phyloP scores from a whole-genome alignment of 352 stramenopile genomes.

The Aphanomyces stellatus region DNA sequence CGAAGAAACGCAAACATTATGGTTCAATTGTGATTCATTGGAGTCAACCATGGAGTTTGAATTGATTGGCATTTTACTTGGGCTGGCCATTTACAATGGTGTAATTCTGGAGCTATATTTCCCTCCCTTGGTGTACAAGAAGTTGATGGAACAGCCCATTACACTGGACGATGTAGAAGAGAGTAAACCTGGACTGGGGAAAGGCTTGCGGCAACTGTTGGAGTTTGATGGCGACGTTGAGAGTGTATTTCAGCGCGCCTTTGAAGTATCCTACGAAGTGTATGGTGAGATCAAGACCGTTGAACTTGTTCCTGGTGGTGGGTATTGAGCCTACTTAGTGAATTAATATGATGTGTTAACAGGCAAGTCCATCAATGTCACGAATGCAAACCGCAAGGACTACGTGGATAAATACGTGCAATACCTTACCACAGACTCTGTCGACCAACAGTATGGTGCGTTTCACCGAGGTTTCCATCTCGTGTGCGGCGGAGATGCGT shows the following conservation, averaged over 20 bases:
- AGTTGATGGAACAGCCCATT: constrained; percentile 48
- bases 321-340: background rate
- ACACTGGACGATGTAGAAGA: constrained; percentile 50
- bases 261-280: constrained; percentile 75
- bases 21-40: constrained; percentile 78
- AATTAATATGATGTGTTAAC: background rate
- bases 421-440: constrained; percentile 52
- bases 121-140: constrained; percentile 76
- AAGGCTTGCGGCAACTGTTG: constrained; percentile 52
- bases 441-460: constrained; percentile 51
- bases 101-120: constrained; percentile 80
- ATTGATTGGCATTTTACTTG: constrained; percentile 73
- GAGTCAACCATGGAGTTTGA: constrained; percentile 80
- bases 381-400: constrained; percentile 52
- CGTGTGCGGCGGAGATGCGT: constrained; percentile 58
- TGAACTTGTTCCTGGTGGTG: constrained; percentile 56
- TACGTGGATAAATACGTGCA: constrained; percentile 69
- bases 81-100: constrained; percentile 77
- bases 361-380: constrained; percentile 41
- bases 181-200: constrained; percentile 46
- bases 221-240: constrained; percentile 64
- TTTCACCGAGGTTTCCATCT: constrained; percentile 71
- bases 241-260: constrained; percentile 57
- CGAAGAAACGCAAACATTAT: constrained; percentile 54
- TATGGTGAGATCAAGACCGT: constrained; percentile 73